phyloP scores from a whole-genome alignment of 1,139 yeast genomes.

The Pichia sp. region DNA sequence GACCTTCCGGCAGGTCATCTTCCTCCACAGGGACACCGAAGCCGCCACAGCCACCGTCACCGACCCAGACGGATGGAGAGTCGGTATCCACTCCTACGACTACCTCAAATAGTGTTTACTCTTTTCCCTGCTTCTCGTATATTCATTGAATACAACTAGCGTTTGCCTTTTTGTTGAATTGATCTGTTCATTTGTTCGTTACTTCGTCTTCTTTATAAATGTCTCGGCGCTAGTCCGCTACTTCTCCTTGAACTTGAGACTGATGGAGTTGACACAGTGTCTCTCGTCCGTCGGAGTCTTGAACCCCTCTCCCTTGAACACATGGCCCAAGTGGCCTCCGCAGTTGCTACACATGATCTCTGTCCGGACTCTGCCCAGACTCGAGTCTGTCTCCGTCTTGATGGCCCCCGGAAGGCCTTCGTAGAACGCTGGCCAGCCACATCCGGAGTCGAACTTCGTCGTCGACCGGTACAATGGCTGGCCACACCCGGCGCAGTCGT shows the following conservation, averaged over 20 bases:
- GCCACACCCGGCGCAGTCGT: conserved; percentile 81
- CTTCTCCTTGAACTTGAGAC: conserved; percentile 54
- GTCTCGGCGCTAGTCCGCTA: neutral
- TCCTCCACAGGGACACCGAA: conserved; percentile 36
- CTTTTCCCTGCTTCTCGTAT: neutral
- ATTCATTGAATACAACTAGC: neutral
- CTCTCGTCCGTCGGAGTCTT: conserved; percentile 85
- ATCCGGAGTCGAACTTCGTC: conserved; percentile 82
- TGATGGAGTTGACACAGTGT: conserved; percentile 89
- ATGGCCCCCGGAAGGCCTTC: conserved; percentile 83
- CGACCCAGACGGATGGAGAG: conserved; percentile 91
- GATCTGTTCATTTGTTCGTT: conserved; percentile 2
- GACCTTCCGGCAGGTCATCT: conserved; percentile 36
- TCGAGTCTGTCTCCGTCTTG: conserved; percentile 51
- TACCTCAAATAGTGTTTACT: conserved; percentile 23
- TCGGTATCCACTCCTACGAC: conserved; percentile 58
- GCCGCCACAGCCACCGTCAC: conserved; percentile 62
- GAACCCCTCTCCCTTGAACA: conserved; percentile 92
- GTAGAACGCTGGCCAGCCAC: conserved; percentile 98
- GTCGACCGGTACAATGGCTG: conserved; percentile 72
- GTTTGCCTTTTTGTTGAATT: no score
- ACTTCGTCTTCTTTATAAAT: neutral
- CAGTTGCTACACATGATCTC: conserved; percentile 89
- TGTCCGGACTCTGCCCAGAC: conserved; percentile 73
- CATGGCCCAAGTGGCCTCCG: conserved; percentile 93